phyloP scores from a whole-genome alignment of 1,139 yeast genomes.

The Pichia terricola region DNA sequence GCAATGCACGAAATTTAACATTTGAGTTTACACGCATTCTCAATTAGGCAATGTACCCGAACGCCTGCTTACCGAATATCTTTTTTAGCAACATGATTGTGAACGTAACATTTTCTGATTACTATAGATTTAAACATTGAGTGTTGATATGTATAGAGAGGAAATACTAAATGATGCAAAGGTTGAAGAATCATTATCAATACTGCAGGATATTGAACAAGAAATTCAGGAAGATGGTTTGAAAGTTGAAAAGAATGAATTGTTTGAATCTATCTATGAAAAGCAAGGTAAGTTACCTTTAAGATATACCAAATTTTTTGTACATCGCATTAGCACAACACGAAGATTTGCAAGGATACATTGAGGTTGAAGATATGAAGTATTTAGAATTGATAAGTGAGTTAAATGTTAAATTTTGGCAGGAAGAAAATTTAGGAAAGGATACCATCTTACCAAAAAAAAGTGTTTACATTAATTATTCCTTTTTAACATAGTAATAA shows the following conservation, averaged over 20 bases:
- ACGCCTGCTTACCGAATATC: no score
- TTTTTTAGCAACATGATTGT: no score
- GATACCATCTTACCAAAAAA: constrained; percentile 28
- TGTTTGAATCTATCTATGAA: constrained; percentile 41
- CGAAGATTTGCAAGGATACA: constrained; percentile 64
- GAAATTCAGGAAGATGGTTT: constrained; percentile 47
- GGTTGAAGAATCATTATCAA: constrained; percentile 25
- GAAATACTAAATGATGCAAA: constrained; percentile 2
- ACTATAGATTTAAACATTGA: no score
- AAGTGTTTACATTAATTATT: constrained; percentile 46
- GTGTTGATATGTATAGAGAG: no score
- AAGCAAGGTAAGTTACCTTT: constrained; percentile 37
- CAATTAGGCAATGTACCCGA: no score
- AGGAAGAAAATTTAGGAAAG: constrained; percentile 12
- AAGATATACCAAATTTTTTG: constrained; percentile 60
- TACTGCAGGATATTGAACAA: constrained; percentile 46
- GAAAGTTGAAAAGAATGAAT: constrained; percentile 45
- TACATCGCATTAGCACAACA: constrained; percentile 66
- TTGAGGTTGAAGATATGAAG: constrained; percentile 58
- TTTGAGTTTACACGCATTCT: no score
- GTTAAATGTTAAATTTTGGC: constrained; percentile 27
- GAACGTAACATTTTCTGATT: no score
- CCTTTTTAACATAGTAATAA: constrained; percentile 33
- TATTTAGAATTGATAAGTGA: constrained; percentile 52
- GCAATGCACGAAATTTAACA: no score